phyloP scores from a whole-genome alignment of 208 protist species.

The Leishmania tropica region DNA sequence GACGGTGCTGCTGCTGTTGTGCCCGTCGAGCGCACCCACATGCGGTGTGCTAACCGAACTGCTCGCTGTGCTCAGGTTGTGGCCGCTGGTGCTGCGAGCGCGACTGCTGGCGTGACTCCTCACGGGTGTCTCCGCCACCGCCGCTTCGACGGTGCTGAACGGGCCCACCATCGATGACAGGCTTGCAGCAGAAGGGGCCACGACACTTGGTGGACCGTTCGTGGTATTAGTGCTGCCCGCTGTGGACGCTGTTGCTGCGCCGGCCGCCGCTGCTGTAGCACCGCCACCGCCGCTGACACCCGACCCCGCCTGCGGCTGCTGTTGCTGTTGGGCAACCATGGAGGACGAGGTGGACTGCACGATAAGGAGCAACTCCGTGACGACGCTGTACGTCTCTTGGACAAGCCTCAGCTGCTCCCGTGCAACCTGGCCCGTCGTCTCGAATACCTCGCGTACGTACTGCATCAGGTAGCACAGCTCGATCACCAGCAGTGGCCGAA shows the following conservation, averaged over 20 bases:
- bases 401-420: slow-evolving; percentile 31
- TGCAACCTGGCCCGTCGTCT: slow-evolving; percentile 27
- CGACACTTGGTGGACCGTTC: neutral
- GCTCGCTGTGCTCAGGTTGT: neutral
- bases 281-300: slow-evolving; percentile 4
- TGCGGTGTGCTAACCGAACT: slow-evolving; percentile 1
- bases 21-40: neutral
- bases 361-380: slow-evolving; percentile 40
- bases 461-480: slow-evolving; percentile 40
- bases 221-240: neutral
- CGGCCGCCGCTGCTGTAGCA: neutral
- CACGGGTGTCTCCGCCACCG: neutral
- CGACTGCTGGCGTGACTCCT: neutral
- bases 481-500: slow-evolving; percentile 36
- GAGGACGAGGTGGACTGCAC: slow-evolving; percentile 50
- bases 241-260: slow-evolving; percentile 4
- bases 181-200: neutral
- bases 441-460: slow-evolving; percentile 32
- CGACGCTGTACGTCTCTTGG: slow-evolving; percentile 34
- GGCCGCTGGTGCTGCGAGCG: neutral
- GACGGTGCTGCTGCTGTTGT: neutral
- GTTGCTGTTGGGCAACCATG: slow-evolving; percentile 40
- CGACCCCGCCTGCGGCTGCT: slow-evolving; percentile 15
- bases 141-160: neutral
- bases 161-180: neutral